These are phyloP conservation scores for Leccinum rimulosum DNA, from an alignment of 768 basidiomycete species.

Conservation along the genomic window DNA sequence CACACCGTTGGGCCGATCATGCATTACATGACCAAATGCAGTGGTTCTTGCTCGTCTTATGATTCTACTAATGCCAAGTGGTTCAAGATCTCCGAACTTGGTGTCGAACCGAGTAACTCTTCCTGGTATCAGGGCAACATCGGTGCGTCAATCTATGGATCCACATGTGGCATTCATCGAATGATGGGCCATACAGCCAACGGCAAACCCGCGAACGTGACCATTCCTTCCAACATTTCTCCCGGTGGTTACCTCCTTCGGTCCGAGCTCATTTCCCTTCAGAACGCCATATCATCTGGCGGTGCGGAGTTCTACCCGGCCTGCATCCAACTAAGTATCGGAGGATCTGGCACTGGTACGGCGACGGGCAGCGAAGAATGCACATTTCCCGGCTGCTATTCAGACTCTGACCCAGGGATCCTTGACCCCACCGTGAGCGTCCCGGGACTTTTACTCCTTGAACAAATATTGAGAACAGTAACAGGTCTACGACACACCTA, in stretches of 20 bases:
- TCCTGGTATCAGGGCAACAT: slow-evolving; percentile 52
- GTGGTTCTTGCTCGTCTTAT: slow-evolving; percentile 54
- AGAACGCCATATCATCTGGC: slow-evolving; percentile 50
- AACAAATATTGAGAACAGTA: background rate
- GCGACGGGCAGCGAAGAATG: slow-evolving; percentile 40
- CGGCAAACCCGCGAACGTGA: slow-evolving; percentile 39
- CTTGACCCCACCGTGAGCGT: slow-evolving; percentile 43
- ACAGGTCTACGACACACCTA: slow-evolving; percentile 31
- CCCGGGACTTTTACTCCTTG: background rate
- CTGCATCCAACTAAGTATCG: slow-evolving; percentile 30
- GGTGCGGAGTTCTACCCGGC: slow-evolving; percentile 48
- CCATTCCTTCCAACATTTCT: slow-evolving; percentile 50
- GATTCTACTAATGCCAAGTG: slow-evolving; percentile 57
- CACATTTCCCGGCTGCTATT: slow-evolving; percentile 68
- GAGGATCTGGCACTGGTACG: slow-evolving; percentile 24
- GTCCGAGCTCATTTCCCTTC: slow-evolving; percentile 77
- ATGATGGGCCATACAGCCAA: slow-evolving; percentile 24
- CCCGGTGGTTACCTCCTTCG: slow-evolving; percentile 74
- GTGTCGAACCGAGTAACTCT: slow-evolving; percentile 31
- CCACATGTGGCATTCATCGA: background rate
- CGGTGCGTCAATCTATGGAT: slow-evolving; percentile 35
- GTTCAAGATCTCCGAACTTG: slow-evolving; percentile 69
- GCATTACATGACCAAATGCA: slow-evolving; percentile 70
- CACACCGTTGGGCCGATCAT: slow-evolving; percentile 67
- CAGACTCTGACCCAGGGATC: slow-evolving; percentile 67